A percentile compares a stretch with the other conserved stretches of the same genome.
phyloP scores from a whole-genome alignment of 257 asterid genomes.

The Nicotiana noctiflora region DNA sequence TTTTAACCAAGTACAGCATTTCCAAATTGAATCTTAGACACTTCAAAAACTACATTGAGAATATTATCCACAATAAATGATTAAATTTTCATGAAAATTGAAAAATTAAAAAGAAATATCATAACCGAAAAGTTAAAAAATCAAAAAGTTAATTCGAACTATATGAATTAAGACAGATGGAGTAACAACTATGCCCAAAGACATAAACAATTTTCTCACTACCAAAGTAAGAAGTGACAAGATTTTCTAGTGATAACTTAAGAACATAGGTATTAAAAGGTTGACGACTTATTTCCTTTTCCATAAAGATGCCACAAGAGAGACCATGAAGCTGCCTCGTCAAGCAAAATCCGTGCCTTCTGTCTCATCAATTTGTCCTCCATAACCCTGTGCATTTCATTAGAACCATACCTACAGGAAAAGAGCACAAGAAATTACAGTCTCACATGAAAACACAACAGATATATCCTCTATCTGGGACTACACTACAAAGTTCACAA shows the following conservation, averaged over 20 bases:
- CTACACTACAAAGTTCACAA: neutral
- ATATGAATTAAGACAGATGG: neutral
- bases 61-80: neutral
- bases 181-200: neutral
- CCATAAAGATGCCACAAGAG: constrained; percentile 94
- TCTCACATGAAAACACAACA: neutral
- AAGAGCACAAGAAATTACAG: constrained; percentile 1
- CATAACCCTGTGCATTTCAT: constrained; percentile 64
- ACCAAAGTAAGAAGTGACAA: neutral
- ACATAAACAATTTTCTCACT: neutral
- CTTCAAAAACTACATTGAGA: neutral
- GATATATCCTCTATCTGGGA: neutral
- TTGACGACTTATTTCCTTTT: constrained; percentile 49
- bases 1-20: neutral
- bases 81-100: neutral
- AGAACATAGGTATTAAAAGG: constrained; percentile 2
- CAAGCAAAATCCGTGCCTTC: constrained; percentile 74
- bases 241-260: neutral
- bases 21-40: neutral
- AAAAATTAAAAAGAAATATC: neutral
- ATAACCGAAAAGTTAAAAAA: neutral
- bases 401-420: constrained; percentile 72
- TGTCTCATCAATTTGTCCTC: constrained; percentile 94
- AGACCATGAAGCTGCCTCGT: constrained; percentile 99
- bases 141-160: neutral